Conservation (phyloP, 768 basidiomycete genomes). For the Termitomyces sp. region DNA sequence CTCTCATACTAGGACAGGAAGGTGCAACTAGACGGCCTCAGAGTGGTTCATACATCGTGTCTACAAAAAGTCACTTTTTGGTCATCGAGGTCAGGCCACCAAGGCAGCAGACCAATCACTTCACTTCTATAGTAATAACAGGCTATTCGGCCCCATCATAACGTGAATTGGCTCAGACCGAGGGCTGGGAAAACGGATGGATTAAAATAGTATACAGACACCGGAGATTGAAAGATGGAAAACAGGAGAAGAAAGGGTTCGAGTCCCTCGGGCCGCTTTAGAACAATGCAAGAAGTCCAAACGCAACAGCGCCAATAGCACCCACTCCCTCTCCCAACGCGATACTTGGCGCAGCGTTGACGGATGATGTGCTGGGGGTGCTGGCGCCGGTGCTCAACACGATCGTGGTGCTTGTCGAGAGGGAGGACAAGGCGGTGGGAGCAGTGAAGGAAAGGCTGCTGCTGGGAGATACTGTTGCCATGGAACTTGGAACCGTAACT, state of each 20-base stretch:
- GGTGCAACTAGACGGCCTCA: no score
- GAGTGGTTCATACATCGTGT: no score
- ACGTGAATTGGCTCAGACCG: no score
- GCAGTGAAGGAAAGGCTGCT: background rate
- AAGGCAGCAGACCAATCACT: no score
- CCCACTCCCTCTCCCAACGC: background rate
- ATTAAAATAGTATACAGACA: background rate
- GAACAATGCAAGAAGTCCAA: background rate
- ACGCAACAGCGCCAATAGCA: background rate
- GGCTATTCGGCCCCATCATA: no score
- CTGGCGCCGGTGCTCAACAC: background rate
- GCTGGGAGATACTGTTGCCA: no score
- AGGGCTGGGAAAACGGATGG: background rate
- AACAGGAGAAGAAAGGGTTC: background rate
- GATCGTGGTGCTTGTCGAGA: background rate
- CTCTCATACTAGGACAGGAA: no score
- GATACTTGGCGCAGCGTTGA: background rate
- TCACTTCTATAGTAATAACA: no score
- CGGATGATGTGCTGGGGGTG: background rate
- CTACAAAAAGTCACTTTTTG: no score
- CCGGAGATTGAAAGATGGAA: background rate
- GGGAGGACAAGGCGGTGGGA: background rate
- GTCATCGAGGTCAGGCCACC: no score
- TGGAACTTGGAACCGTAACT: background rate
- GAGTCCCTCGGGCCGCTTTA: background rate